These are phyloP conservation scores for Helicostylum pulchrum DNA, from an alignment of 192 early-diverging fungal genomes.

Conservation along the genomic window DNA sequence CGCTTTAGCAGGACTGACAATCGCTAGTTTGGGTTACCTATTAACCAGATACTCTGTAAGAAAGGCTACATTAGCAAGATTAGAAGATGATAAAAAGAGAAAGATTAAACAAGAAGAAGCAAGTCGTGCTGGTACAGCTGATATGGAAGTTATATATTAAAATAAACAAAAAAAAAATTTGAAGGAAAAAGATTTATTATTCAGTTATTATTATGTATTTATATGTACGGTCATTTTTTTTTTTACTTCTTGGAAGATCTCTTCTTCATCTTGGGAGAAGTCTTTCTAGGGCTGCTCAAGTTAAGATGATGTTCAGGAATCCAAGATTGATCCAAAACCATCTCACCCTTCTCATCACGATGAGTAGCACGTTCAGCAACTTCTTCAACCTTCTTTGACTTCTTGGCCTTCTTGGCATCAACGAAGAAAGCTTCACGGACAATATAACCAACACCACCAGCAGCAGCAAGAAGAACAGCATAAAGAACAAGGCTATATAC, in stretches of 20 bases:
- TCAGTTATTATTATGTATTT: no score
- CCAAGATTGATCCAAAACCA: constrained; percentile 51
- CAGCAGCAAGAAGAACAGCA: constrained; percentile 34
- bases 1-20: constrained; percentile 23
- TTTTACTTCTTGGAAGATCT: constrained; percentile 26
- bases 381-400: constrained; percentile 27
- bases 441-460: constrained; percentile 44
- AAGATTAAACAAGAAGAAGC: constrained; percentile 34
- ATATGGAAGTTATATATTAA: constrained; percentile 36
- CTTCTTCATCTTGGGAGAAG: constrained; percentile 35
- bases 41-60: constrained; percentile 22
- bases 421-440: constrained; percentile 48
- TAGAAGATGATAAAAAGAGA: constrained; percentile 28
- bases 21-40: constrained; percentile 35
- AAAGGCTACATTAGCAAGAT: constrained; percentile 4
- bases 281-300: constrained; percentile 15
- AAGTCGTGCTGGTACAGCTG: constrained; percentile 27
- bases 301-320: constrained; percentile 49
- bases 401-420: constrained; percentile 30
- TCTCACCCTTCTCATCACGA: constrained; percentile 37
- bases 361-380: constrained; percentile 25
- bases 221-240: no score
- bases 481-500: constrained; percentile 47
- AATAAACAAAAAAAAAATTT: background rate
- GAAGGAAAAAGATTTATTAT: no score